Evolutionary conservation across 257 asterid species (phyloP), one percentile per base, ranked within the genome.

Genomic region (Scutellaria baicalensis): DNA sequence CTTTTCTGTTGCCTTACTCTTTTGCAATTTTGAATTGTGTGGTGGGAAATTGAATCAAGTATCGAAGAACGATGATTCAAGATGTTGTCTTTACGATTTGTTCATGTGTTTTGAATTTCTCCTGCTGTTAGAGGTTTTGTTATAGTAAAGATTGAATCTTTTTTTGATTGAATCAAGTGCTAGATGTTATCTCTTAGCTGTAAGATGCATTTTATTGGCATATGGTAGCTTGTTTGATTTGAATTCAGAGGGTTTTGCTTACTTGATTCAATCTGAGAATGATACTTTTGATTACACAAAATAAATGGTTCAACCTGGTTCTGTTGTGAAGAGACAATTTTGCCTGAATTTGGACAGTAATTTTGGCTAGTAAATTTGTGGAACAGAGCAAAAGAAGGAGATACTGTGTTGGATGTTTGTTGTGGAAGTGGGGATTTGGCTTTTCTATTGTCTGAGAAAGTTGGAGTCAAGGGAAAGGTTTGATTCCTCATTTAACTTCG

Each of bases 351-450:
- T 59, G 27, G 73, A 16, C 42, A 20, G 17, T 66, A 56, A 77
- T 16, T 9, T 71, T 51, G 60, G 68, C 49, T 7, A 36, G 33
- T 66, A 38, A 23, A 10, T 61, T 13, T 71, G 65, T 70, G 33
- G 11, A 54, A 80, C 82, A 92, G 98, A 79, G 96, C 87, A 40
- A 92, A 87, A 81, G 85, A 80, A 36, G 92, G 96, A 43, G 95
- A 87, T 39, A 75, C 70, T 9, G 97, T 83, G 71, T 77, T 92
- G 83, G 97, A 89, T 76, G 80, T 92, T 69, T 92, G 97, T 70
- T 89, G 96, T 79, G 97, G 96, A 72, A 92, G 93, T 81, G 96
- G 97, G 59, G 97, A 92, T 82, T 79, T 89, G 88, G 83, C 93
- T 39, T 91, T 92, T 79, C 88, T 87, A 42, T 54, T 91, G 73